Percentiles rank a stretch among this genome's conserved stretches.
Evolutionary conservation across 73 alveolate genomes (phyloP).

Genomic region (Tetrahymena elliotti): DNA sequence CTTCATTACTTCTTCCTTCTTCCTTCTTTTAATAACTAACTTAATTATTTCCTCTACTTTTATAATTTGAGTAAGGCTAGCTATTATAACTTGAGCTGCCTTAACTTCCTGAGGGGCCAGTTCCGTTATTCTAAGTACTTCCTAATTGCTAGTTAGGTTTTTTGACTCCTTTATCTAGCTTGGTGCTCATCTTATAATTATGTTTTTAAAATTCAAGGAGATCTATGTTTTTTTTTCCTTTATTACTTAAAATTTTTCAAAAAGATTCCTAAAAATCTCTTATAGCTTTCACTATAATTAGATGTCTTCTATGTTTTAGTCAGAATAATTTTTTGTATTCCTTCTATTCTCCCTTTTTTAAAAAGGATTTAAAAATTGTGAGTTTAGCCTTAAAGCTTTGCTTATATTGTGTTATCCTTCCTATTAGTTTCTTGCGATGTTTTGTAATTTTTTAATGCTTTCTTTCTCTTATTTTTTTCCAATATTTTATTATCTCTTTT

Average conservation of each 20-base stretch:
- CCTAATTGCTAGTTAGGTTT: neutral
- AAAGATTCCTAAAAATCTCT: neutral
- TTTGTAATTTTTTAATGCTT: neutral
- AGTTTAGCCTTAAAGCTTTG: neutral
- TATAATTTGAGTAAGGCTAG: neutral
- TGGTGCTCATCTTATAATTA: neutral
- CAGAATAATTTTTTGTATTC: neutral
- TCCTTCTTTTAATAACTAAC: neutral
- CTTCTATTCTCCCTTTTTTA: neutral
- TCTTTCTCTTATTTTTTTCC: neutral
- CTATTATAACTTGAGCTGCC: neutral
- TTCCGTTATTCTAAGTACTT: neutral
- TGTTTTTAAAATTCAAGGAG: neutral
- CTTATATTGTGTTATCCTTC: neutral
- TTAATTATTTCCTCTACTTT: neutral
- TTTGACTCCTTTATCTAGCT: neutral
- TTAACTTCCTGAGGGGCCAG: neutral
- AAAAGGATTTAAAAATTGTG: neutral
- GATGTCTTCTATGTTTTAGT: neutral
- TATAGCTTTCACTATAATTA: neutral
- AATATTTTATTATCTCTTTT: neutral
- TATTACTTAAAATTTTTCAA: neutral
- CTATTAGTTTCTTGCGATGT: neutral
- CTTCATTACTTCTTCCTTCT: neutral
- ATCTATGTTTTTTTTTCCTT: neutral